Base-by-base conservation (phyloP, 2,329 filamentous ascomycete genomes). In the Clonostachys sp. region DNA sequence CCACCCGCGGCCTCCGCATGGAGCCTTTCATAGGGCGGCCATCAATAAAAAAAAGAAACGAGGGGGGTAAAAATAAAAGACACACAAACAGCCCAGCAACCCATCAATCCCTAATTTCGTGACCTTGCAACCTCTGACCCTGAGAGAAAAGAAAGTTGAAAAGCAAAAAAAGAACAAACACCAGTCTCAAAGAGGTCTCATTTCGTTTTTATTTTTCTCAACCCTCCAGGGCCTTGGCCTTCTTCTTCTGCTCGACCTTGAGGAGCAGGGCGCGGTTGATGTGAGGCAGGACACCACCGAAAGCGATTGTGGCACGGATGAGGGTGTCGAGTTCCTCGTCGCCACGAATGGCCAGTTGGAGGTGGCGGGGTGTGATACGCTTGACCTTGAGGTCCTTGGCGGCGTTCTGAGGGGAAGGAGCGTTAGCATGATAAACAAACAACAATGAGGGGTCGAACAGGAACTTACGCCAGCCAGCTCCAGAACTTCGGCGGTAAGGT, bases 371-470 rank as follows among this genome's bases (percentile, higher is more conserved):
- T 12, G 92, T 97, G 72, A 99, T 99, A 73, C 94, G 94, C 85
- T 97, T 99, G 75, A 97, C 94, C 75, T 97, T 99, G 66, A 97
- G 87, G 71, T 99, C 94, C 81, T 97, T 97, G 71, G 94, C 94
- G 46, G 94, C 94, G 69, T 99, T 99, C 82, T 86, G 61, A 44
- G 8, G 40, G 18, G 18, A 38, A 24, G 20, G 16, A 12, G 38
- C 13, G 43, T 48, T 41, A 48, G 46, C 38, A 9, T 16, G 8
- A n/a, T 16, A 24, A 13, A 33, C 16, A 16, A 38, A 39, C 2
- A 41, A 13, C 14, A 41, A 35, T 13, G 17, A 33, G 44, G 20
- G 36, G 17, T n/a, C 36, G 43, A 42, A 49, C 42, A 18, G 50
- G 56, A 52, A 83, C 82, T 73, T 75, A 86, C 83, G 71, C 94